Percentiles rank a stretch among this genome's conserved stretches.
phyloP scores from a whole-genome alignment of 2,329 filamentous ascomycete genomes.

The Aureobasidium sp. region DNA sequence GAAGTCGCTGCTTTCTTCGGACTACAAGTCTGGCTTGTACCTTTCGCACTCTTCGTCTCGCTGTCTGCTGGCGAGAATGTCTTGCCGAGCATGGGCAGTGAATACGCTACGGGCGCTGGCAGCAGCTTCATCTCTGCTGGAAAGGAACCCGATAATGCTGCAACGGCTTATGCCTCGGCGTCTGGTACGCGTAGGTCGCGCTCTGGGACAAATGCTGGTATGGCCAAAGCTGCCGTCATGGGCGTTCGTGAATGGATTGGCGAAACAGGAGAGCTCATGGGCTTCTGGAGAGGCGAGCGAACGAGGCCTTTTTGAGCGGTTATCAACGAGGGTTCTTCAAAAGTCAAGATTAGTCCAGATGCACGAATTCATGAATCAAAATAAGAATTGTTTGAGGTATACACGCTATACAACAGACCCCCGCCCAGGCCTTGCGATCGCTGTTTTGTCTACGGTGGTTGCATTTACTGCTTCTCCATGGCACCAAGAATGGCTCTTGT shows the following conservation, averaged over 20 bases:
- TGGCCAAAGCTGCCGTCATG: slow-evolving; percentile 53
- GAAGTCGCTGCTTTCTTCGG: slow-evolving; percentile 96
- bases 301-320: slow-evolving; percentile 35
- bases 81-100: slow-evolving; percentile 81
- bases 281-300: slow-evolving; percentile 54
- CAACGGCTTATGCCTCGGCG: slow-evolving; percentile 37
- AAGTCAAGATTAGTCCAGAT: neutral
- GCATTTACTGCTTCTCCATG: slow-evolving; percentile 58
- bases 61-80: slow-evolving; percentile 93
- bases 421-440: slow-evolving; percentile 7
- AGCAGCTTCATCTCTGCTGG: slow-evolving; percentile 43
- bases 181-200: slow-evolving; percentile 38
- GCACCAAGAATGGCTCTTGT: slow-evolving; percentile 88
- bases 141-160: slow-evolving; percentile 29
- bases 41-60: slow-evolving; percentile 91
- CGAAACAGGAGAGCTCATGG: slow-evolving; percentile 54
- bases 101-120: slow-evolving; percentile 57
- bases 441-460: neutral
- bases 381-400: slow-evolving; percentile 14
- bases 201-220: slow-evolving; percentile 46
- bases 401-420: slow-evolving; percentile 12
- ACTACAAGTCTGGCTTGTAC: slow-evolving; percentile 91
- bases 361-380: slow-evolving; percentile 15
- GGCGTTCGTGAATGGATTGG: slow-evolving; percentile 60
- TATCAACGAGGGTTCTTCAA: neutral